A percentile compares a stretch with the other conserved stretches of the same genome.
phyloP scores from a whole-genome alignment of 2,329 filamentous ascomycete genomes.

The Penicillium psychrosexuale region DNA sequence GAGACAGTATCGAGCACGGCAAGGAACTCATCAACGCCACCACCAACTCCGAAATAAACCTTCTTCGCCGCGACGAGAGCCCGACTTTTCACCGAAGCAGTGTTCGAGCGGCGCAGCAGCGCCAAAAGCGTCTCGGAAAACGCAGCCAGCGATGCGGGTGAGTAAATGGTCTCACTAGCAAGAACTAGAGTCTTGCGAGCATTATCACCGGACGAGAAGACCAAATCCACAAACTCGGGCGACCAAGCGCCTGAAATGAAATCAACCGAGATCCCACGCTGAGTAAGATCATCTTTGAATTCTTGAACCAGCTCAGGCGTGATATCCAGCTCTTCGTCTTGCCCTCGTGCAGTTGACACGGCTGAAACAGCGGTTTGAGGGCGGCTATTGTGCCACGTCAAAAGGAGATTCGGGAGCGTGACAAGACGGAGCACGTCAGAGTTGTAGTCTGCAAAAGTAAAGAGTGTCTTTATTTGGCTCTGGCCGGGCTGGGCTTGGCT shows the following conservation, averaged over 20 bases:
- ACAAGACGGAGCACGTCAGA: slow-evolving; percentile 57
- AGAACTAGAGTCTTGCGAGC: slow-evolving; percentile 51
- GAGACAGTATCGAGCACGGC: slow-evolving; percentile 29
- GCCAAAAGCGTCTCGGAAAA: slow-evolving; percentile 56
- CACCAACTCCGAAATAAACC: slow-evolving; percentile 65
- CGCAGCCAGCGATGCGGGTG: slow-evolving; percentile 50
- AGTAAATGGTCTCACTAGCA: slow-evolving; percentile 65
- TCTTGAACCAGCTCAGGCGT: slow-evolving; percentile 45
- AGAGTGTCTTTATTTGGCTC: slow-evolving; percentile 37
- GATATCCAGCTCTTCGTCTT: slow-evolving; percentile 47
- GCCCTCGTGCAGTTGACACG: not conserved
- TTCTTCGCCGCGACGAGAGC: slow-evolving; percentile 62
- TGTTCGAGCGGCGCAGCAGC: slow-evolving; percentile 46
- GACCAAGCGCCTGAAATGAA: slow-evolving; percentile 62
- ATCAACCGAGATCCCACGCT: slow-evolving; percentile 48
- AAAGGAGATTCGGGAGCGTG: slow-evolving; percentile 59
- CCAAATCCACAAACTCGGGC: slow-evolving; percentile 45
- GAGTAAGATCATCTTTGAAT: slow-evolving; percentile 46
- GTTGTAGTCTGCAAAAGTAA: slow-evolving; percentile 63
- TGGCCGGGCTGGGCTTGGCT: slow-evolving; percentile 19
- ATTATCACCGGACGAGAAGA: slow-evolving; percentile 33
- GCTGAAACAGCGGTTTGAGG: slow-evolving; percentile 5
- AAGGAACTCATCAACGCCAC: slow-evolving; percentile 60
- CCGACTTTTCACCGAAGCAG: slow-evolving; percentile 31
- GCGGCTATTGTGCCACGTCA: slow-evolving; percentile 49